Evolutionary conservation across 2,329 filamentous ascomycete genomes (phyloP).

Genomic region (Beauveria sp.): DNA sequence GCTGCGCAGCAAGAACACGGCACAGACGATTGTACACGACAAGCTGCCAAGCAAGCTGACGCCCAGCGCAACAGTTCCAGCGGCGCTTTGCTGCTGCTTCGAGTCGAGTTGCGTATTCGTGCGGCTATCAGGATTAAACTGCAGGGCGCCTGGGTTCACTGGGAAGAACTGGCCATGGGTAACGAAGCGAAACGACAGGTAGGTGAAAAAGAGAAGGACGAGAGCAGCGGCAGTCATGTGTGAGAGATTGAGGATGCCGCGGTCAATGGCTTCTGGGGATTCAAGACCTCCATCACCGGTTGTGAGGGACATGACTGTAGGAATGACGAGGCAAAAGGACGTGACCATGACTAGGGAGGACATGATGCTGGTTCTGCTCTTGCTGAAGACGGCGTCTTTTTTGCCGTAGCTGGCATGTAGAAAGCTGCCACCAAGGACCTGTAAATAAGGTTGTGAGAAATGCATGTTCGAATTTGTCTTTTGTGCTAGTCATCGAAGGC

Average conservation of each 20-base stretch:
- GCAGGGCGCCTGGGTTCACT: background rate
- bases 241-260: slow-evolving; percentile 12
- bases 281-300: background rate
- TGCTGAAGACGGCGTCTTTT: slow-evolving; percentile 14
- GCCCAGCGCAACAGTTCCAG: background rate
- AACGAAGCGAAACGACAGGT: slow-evolving; percentile 14
- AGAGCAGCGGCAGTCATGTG: slow-evolving; percentile 13
- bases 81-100: background rate
- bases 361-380: slow-evolving; percentile 14
- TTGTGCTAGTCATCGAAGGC: background rate
- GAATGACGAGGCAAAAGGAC: slow-evolving; percentile 14
- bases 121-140: slow-evolving; percentile 8
- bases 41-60: slow-evolving; percentile 1
- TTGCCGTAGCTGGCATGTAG: slow-evolving; percentile 15
- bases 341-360: slow-evolving; percentile 15
- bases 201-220: slow-evolving; percentile 13
- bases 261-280: slow-evolving; percentile 5
- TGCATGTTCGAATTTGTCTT: background rate
- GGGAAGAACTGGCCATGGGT: slow-evolving; percentile 14
- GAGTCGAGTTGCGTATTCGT: slow-evolving; percentile 10
- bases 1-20: slow-evolving; percentile 4
- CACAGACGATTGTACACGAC: background rate
- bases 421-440: slow-evolving; percentile 15
- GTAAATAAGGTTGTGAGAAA: background rate
- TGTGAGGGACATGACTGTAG: slow-evolving; percentile 13